These are phyloP conservation scores for Cavenderia fasciculata DNA, from an alignment of 78 protist species.

Conservation along the genomic window DNA sequence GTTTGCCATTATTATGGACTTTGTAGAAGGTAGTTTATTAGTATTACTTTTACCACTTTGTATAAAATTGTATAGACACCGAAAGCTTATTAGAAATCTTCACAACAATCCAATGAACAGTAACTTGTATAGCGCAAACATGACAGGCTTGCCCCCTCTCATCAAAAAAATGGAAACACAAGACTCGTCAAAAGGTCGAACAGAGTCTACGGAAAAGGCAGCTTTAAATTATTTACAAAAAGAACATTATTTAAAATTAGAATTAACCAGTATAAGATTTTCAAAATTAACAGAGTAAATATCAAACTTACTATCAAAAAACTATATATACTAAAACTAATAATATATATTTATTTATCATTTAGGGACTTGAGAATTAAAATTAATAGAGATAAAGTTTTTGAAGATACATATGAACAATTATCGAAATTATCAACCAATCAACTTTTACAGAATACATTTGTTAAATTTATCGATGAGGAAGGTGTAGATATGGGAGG, in stretches of 20 bases:
- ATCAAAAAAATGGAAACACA: not conserved
- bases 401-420: constrained; percentile 29
- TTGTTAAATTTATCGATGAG: constrained; percentile 17
- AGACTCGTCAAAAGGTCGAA: not conserved
- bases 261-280: not conserved
- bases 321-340: not conserved
- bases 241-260: not conserved
- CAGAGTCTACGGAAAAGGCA: not conserved
- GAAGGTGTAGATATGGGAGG: constrained; percentile 63
- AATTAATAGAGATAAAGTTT: constrained; percentile 14
- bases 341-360: not conserved
- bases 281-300: not conserved
- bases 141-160: not conserved
- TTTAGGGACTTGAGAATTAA: not conserved
- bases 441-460: not conserved
- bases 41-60: constrained; percentile 1
- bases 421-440: not conserved
- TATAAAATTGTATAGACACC: constrained; percentile 24
- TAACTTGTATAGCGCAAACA: not conserved
- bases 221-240: constrained; percentile 20
- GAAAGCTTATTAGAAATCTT: not conserved
- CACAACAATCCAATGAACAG: not conserved
- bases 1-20: constrained; percentile 25
- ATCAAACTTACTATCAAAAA: not conserved
- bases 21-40: not conserved